Percentiles rank a stretch among this genome's conserved stretches.
Conservation (phyloP, 257 asterid genomes). For the Vinca minor region DNA sequence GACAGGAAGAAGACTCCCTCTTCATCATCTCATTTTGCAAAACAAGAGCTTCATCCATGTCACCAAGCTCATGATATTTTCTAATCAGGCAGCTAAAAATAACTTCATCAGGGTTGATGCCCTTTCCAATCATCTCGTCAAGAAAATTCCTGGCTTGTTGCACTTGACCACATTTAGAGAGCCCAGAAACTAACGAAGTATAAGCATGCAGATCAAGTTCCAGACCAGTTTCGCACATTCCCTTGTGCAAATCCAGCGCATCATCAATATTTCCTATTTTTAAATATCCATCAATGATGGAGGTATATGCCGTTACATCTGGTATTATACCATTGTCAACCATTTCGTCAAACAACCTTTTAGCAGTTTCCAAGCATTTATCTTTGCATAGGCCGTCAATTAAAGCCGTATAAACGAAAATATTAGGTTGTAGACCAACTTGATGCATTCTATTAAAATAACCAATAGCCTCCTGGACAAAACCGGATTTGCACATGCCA, state of each 20-base stretch:
- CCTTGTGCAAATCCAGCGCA: conserved; percentile 56
- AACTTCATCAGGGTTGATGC: conserved; percentile 62
- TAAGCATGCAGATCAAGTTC: conserved; percentile 72
- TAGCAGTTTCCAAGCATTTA: conserved; percentile 46
- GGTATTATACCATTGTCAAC: conserved; percentile 51
- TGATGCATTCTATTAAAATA: conserved; percentile 42
- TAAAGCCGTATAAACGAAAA: conserved; percentile 59
- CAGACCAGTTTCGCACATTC: conserved; percentile 51
- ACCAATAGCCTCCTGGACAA: conserved; percentile 54
- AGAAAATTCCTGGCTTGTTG: conserved; percentile 53
- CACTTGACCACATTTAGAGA: conserved; percentile 50
- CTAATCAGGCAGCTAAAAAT: conserved; percentile 60
- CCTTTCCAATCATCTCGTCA: conserved; percentile 70
- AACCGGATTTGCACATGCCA: conserved; percentile 72
- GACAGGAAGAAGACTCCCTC: conserved; percentile 34
- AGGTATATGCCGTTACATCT: conserved; percentile 59
- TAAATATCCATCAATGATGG: conserved; percentile 58
- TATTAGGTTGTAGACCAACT: conserved; percentile 57
- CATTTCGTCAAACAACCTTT: conserved; percentile 58
- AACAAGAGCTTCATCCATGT: conserved; percentile 48
- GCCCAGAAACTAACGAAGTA: conserved; percentile 71
- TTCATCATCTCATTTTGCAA: conserved; percentile 59
- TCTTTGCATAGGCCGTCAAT: conserved; percentile 67
- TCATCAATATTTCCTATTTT: conserved; percentile 57
- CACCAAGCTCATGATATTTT: conserved; percentile 57